Conservation (phyloP, 2,329 filamentous ascomycete genomes). For the Cyphellophora europaea region DNA sequence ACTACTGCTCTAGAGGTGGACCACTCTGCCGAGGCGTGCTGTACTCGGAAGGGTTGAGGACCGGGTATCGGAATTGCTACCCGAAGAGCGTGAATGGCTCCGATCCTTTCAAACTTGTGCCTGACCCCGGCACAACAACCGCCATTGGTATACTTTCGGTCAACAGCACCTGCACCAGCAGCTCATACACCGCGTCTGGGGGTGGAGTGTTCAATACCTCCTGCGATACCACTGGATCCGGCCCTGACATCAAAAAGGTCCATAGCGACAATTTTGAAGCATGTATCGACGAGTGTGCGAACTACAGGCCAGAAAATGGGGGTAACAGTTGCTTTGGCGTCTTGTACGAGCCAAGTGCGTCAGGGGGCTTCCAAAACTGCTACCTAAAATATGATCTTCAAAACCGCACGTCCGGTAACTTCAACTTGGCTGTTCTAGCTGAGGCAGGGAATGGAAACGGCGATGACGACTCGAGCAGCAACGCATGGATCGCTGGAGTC, state of each 20-base stretch:
- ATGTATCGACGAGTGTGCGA: neutral
- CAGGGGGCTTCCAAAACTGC: neutral
- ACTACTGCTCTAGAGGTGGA: neutral
- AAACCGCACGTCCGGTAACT: neutral
- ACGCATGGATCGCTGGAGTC: neutral
- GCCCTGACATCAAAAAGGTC: neutral
- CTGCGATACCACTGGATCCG: neutral
- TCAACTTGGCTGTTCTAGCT: neutral
- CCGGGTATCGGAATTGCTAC: neutral
- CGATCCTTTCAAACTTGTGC: neutral
- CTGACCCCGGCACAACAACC: neutral
- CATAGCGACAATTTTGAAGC: neutral
- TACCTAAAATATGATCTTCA: neutral
- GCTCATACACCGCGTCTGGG: neutral
- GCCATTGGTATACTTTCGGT: neutral
- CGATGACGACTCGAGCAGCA: neutral
- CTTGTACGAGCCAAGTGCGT: neutral
- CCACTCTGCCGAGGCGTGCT: conserved; percentile 1
- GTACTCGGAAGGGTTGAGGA: neutral
- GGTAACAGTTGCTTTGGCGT: neutral
- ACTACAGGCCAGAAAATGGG: neutral
- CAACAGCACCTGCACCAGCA: neutral
- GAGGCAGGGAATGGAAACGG: neutral
- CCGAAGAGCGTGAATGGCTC: neutral
- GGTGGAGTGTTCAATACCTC: neutral